These are phyloP conservation scores for Ettlia oleoabundans DNA, from an alignment of 139 green algal genomes.

Conservation along the genomic window DNA sequence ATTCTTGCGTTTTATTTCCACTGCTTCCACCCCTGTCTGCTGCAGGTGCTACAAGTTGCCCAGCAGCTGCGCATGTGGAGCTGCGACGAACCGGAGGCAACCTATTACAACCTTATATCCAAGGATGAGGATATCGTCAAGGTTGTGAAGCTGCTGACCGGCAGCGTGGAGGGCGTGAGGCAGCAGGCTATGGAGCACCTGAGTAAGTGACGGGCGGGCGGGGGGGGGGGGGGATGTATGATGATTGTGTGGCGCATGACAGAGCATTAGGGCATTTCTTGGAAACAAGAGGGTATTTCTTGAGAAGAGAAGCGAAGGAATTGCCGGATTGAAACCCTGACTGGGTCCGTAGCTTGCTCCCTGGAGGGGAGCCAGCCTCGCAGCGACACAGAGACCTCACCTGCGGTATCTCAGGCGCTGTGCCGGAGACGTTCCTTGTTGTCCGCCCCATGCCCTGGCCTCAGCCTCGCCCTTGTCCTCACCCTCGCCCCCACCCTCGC, in stretches of 20 bases:
- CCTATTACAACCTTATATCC: background rate
- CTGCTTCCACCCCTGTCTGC: background rate
- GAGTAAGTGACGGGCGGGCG: background rate
- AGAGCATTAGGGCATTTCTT: too few relatives aligned
- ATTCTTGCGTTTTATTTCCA: too few relatives aligned
- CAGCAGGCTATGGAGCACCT: conserved; percentile 78
- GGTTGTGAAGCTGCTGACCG: conserved; percentile 83
- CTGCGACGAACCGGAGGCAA: conserved; percentile 36
- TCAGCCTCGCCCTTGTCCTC: background rate
- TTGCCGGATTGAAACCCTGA: too few relatives aligned
- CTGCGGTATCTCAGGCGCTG: too few relatives aligned
- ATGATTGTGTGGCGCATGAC: background rate
- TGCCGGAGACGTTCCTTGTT: background rate
- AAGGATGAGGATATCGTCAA: conserved; percentile 88
- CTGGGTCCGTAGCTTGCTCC: too few relatives aligned
- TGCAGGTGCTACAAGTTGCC: conserved; percentile 51
- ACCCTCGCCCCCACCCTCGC: background rate
- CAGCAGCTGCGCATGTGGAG: conserved; percentile 82
- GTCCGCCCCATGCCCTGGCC: background rate
- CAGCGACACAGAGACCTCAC: too few relatives aligned
- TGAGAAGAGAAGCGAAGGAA: too few relatives aligned
- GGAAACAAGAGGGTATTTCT: too few relatives aligned
- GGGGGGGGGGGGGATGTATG: background rate
- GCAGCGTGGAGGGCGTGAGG: conserved; percentile 81
- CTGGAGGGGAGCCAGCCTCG: too few relatives aligned